A percentile compares a stretch with the other conserved stretches of the same genome.
phyloP scores from a whole-genome alignment of 768 basidiomycete species.

The Solioccasus polychromus region DNA sequence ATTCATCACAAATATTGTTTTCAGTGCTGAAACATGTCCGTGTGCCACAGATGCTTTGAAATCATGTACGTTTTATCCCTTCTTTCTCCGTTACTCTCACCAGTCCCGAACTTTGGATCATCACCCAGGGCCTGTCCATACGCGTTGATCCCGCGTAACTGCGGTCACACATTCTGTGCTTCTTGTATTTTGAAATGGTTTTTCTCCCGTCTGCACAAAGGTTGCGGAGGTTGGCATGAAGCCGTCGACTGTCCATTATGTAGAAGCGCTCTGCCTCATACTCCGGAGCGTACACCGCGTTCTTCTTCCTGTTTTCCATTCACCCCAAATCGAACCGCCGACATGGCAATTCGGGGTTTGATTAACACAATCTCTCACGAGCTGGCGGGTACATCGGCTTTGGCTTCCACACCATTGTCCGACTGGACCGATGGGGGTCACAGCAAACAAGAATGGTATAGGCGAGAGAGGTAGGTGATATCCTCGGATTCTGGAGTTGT shows the following conservation, averaged over 20 bases:
- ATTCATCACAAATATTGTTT: conserved; percentile 2
- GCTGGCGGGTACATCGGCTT: conserved; percentile 29
- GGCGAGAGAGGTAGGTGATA: conserved; percentile 45
- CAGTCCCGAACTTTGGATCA: background rate
- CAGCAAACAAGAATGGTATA: conserved; percentile 54
- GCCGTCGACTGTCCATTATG: conserved; percentile 67
- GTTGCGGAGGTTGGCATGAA: conserved; percentile 68
- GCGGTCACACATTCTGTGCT: conserved; percentile 70
- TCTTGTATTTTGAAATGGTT: conserved; percentile 67
- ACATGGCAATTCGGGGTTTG: conserved; percentile 49
- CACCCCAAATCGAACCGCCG: conserved; percentile 57
- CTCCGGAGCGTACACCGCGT: conserved; percentile 52
- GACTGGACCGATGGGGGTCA: conserved; percentile 54
- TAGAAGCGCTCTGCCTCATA: conserved; percentile 49
- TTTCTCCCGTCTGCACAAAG: conserved; percentile 61
- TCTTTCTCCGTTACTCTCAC: conserved; percentile 3
- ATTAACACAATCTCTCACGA: conserved; percentile 48
- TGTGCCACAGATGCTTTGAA: conserved; percentile 54
- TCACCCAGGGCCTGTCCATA: conserved; percentile 51
- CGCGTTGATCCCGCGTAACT: conserved; percentile 48
- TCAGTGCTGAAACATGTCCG: conserved; percentile 10
- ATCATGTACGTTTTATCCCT: conserved; percentile 39
- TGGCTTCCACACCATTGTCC: conserved; percentile 35
- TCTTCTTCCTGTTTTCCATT: conserved; percentile 55
- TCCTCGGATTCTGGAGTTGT: conserved; percentile 22